Evolutionary conservation across 495 filamentous ascomycete species (phyloP).

Genomic region (Penicillium paxilli): DNA sequence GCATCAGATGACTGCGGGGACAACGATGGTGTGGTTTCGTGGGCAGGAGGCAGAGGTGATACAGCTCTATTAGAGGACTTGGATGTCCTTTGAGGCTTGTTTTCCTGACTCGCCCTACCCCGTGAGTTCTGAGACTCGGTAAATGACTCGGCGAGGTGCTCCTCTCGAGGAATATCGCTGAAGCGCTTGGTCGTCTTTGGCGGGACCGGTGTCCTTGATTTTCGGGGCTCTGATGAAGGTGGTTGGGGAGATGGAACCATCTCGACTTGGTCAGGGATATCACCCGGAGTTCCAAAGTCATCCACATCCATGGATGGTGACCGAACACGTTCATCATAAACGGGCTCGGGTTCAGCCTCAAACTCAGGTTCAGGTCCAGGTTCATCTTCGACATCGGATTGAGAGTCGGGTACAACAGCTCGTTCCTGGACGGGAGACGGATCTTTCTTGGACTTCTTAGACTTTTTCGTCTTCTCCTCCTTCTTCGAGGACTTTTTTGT

Average conservation of each 20-base stretch:
- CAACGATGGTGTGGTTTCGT: slow-evolving; percentile 50
- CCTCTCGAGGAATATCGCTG: slow-evolving; percentile 45
- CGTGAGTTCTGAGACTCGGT: slow-evolving; percentile 23
- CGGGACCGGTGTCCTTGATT: slow-evolving; percentile 34
- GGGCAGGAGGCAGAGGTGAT: slow-evolving; percentile 34
- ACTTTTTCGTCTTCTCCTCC: slow-evolving; percentile 48
- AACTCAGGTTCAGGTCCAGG: slow-evolving; percentile 18
- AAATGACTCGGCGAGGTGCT: slow-evolving; percentile 37
- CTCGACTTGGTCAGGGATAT: slow-evolving; percentile 27
- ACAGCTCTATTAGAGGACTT: slow-evolving; percentile 20
- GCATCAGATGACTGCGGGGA: slow-evolving; percentile 80
- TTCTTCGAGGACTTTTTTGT: slow-evolving; percentile 37
- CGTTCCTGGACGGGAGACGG: slow-evolving; percentile 6
- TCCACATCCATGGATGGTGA: slow-evolving; percentile 21
- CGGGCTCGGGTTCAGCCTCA: slow-evolving; percentile 1
- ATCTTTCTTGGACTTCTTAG: slow-evolving; percentile 46
- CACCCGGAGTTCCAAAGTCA: slow-evolving; percentile 19
- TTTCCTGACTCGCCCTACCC: not conserved
- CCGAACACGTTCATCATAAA: slow-evolving; percentile 4
- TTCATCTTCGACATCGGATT: slow-evolving; percentile 23
- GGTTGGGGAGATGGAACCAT: slow-evolving; percentile 22
- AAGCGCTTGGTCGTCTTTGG: slow-evolving; percentile 46
- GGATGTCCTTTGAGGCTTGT: slow-evolving; percentile 6
- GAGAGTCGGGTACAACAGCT: not conserved
- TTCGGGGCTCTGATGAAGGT: slow-evolving; percentile 17